Conservation (phyloP, 192 early-diverging fungal species). For the Coemansia sp. region DNA sequence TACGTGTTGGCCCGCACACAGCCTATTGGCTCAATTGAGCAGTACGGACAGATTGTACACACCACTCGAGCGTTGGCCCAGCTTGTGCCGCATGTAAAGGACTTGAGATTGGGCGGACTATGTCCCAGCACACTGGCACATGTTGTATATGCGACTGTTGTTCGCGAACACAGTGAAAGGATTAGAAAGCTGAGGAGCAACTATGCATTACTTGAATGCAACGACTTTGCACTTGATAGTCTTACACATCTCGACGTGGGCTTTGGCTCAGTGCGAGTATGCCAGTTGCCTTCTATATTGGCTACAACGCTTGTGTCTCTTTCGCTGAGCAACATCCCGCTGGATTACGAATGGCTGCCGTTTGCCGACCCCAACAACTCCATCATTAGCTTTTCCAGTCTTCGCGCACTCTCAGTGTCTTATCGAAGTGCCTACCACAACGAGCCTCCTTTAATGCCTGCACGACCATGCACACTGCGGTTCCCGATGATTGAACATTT, state of each 20-base stretch:
- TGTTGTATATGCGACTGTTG: neutral
- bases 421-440: neutral
- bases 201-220: neutral
- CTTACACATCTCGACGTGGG: neutral
- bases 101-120: neutral
- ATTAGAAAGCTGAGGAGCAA: neutral
- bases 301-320: neutral
- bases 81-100: neutral
- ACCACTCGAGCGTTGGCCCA: neutral
- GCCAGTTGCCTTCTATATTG: neutral
- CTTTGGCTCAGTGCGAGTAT: neutral
- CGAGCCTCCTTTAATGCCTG: neutral
- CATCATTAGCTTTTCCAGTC: neutral
- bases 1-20: neutral
- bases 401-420: neutral
- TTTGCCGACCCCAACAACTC: neutral
- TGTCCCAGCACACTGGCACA: neutral
- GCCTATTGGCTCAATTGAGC: neutral
- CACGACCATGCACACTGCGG: neutral
- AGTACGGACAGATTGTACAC: neutral
- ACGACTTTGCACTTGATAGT: neutral
- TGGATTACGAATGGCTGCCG: constrained; percentile 1
- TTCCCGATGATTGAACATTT: neutral
- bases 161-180: neutral
- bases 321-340: neutral